Base-by-base conservation (phyloP, 2,329 filamentous ascomycete species). In the Sphaerulina vaccinii region DNA sequence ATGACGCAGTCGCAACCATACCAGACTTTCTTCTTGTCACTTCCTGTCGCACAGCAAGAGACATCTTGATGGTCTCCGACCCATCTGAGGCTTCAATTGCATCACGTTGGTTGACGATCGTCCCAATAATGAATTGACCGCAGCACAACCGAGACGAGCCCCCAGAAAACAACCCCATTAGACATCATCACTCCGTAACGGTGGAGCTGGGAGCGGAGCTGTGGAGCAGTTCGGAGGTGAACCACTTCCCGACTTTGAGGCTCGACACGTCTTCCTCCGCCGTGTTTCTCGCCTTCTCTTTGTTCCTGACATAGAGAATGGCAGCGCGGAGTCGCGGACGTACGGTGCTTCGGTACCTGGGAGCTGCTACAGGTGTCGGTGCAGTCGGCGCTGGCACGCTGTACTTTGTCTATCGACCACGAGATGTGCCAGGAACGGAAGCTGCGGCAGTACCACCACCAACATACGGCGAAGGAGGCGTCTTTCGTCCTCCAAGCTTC, bases 381-480 rank as follows among this genome's bases (percentile, higher is more conserved):
- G 73, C 74, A 29, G 74, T 76, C 46, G 79, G 78, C 59, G 79
- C 77, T 47, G 78, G 78, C 50, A 74, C 77, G 38, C 75, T 85
- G 52, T 86, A 85, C 70, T 72, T 81, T 56, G 75, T 79, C 58
- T 87, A 87, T 70, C 82, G 85, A 32, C 86, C 86, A 10, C 80
- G 84, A 63, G 83, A 87, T 67, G 86, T 90, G 54, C 86, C 86
- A 40, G 86, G 86, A 45, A 79, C 78, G 58, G 84, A 87, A 58
- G 80, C 81, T 10, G 80, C 86, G 3, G 82, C 79, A 3, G 86
- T 88, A 1, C 84, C 85, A 29, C 86, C 86, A 15, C 86, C 86
- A 2, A 83, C 83, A 52, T 86, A 83, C 65, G 83, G 82, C 60
- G 79, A 84, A 57, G 83, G 85, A 59, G 86, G 86, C 57, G 77